A percentile compares a stretch with the other conserved stretches of the same genome.
phyloP scores from a whole-genome alignment of 495 filamentous ascomycete genomes.

The Penicillium diatomitis region DNA sequence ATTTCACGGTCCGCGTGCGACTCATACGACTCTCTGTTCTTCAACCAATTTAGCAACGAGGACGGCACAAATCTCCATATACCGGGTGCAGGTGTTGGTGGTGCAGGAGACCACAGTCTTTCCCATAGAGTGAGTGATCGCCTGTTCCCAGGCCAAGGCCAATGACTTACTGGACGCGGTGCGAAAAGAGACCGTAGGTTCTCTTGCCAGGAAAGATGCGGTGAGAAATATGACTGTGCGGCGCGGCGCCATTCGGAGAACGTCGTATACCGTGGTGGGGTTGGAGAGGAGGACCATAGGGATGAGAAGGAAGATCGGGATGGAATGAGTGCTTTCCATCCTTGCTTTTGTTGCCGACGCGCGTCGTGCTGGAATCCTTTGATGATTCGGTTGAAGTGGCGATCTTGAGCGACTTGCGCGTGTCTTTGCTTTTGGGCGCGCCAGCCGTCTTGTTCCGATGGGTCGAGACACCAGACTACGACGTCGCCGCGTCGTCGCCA shows the following conservation, averaged over 20 bases:
- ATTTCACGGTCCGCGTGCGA: conserved; percentile 12
- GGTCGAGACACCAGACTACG: conserved; percentile 63
- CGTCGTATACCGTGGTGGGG: not conserved
- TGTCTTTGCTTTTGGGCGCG: conserved; percentile 14
- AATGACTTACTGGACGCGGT: conserved; percentile 7
- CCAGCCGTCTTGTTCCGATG: conserved; percentile 28
- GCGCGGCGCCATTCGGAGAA: conserved; percentile 8
- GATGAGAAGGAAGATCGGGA: not conserved
- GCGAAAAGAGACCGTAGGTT: conserved; percentile 5
- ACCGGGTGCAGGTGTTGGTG: not conserved
- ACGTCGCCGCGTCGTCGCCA: conserved; percentile 76
- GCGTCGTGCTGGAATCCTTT: conserved; percentile 20
- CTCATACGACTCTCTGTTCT: not conserved
- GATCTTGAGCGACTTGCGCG: conserved; percentile 19
- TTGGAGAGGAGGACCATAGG: not conserved
- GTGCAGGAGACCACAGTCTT: conserved; percentile 2
- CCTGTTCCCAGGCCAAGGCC: conserved; percentile 26
- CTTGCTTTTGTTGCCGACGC: conserved; percentile 6
- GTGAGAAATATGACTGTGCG: conserved; percentile 1
- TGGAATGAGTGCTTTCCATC: conserved; percentile 11
- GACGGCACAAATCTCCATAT: conserved; percentile 4
- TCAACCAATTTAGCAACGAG: conserved; percentile 6
- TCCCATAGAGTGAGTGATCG: conserved; percentile 4
- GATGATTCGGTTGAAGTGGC: conserved; percentile 30
- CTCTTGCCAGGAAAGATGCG: conserved; percentile 3